These are phyloP conservation scores for Diplogelasinospora grovesii DNA, from an alignment of 495 filamentous ascomycete species.

Conservation along the genomic window DNA sequence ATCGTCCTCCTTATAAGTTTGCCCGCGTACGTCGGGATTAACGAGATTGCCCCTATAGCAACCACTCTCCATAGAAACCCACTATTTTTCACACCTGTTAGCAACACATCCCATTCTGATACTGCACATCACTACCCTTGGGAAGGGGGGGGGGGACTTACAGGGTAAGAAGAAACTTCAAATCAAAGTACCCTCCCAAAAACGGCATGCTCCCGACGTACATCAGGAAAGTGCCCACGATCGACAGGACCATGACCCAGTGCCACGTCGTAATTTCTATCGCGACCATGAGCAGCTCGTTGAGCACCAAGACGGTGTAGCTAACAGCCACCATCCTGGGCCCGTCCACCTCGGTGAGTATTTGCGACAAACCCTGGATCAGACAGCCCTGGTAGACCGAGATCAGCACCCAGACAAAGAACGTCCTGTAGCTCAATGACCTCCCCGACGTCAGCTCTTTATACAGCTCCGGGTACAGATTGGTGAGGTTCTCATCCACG, in stretches of 20 bases:
- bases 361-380: conserved; percentile 86
- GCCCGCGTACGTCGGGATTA: conserved; percentile 79
- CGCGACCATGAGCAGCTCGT: conserved; percentile 95
- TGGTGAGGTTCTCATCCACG: conserved; percentile 86
- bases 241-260: conserved; percentile 77
- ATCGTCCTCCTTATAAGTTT: conserved; percentile 79
- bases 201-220: conserved; percentile 84
- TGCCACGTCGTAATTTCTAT: conserved; percentile 98
- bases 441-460: conserved; percentile 84
- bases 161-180: conserved; percentile 66
- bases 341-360: conserved; percentile 68
- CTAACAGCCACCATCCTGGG: conserved; percentile 79
- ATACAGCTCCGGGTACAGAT: conserved; percentile 95
- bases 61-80: conserved; percentile 85
- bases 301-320: conserved; percentile 87
- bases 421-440: conserved; percentile 82
- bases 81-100: conserved; percentile 28
- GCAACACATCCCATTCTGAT: conserved; percentile 4
- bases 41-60: conserved; percentile 67
- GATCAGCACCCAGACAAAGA: conserved; percentile 95
- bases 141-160: conserved; percentile 28
- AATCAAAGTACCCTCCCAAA: conserved; percentile 82
- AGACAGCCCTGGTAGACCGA: conserved; percentile 91
- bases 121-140: not conserved
- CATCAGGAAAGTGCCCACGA: conserved; percentile 71